A percentile compares a stretch with the other conserved stretches of the same genome.
Evolutionary conservation across 164 flowering plant genomes (phyloP).

Genomic region (Kingdonia uniflora): DNA sequence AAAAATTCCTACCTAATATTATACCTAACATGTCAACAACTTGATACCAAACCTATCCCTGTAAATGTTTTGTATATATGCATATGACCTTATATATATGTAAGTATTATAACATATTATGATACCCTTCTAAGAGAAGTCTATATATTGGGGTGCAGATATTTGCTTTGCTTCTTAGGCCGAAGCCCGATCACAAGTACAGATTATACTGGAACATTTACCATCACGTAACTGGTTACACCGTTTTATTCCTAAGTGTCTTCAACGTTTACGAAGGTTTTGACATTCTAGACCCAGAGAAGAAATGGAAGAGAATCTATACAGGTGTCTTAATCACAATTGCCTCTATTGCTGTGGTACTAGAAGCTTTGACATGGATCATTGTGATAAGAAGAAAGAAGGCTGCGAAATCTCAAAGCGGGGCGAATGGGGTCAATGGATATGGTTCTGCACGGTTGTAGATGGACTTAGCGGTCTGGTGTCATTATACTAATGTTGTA

Average conservation of each 20-base stretch:
- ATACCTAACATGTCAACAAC: neutral
- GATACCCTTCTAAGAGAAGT: neutral
- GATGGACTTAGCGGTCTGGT: no score
- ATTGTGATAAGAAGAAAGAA: neutral
- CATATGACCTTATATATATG: neutral
- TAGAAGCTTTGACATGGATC: conserved; percentile 4
- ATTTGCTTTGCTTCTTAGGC: conserved; percentile 69
- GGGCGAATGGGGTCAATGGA: neutral
- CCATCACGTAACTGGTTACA: conserved; percentile 49
- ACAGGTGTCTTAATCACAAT: neutral
- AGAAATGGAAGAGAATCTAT: conserved; percentile 4
- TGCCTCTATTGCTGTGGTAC: neutral
- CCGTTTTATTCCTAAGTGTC: conserved; percentile 37
- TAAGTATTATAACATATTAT: neutral
- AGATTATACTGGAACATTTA: conserved; percentile 68
- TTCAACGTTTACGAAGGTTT: conserved; percentile 51
- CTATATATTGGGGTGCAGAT: conserved; percentile 20
- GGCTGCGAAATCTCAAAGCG: neutral
- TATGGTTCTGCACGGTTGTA: neutral
- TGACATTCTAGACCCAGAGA: conserved; percentile 15
- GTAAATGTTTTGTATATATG: neutral
- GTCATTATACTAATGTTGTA: no score
- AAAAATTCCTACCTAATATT: no score
- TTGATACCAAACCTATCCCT: neutral
- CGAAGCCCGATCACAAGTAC: conserved; percentile 57